Percentiles rank a stretch among this genome's conserved stretches.
Conservation (phyloP, 495 filamentous ascomycete species). For the Eremomyces bilateralis region DNA sequence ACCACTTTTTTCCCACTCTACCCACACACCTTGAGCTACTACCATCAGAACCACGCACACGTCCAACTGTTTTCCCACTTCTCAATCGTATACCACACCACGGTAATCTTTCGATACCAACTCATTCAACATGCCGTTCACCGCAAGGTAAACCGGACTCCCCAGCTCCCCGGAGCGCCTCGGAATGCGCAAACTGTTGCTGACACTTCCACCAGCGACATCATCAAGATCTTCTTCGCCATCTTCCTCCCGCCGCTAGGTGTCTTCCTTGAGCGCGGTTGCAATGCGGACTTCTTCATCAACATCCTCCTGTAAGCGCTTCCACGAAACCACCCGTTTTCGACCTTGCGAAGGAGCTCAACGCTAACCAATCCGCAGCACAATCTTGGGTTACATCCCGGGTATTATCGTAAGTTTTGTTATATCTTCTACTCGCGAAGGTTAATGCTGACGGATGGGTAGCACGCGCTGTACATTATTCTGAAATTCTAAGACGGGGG, state of each 20-base stretch:
- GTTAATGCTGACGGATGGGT: background rate
- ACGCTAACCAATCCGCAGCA: constrained; percentile 38
- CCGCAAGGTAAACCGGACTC: constrained; percentile 25
- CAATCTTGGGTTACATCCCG: constrained; percentile 41
- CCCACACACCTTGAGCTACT: too few relatives aligned
- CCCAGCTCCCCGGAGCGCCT: background rate
- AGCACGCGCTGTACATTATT: constrained; percentile 28
- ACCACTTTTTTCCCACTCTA: too few relatives aligned
- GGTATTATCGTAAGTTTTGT: constrained; percentile 3
- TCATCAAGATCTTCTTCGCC: constrained; percentile 82
- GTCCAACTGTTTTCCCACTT: background rate
- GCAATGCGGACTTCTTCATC: constrained; percentile 61
- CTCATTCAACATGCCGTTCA: constrained; percentile 30
- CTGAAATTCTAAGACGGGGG: constrained; percentile 31
- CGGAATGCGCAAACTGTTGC: constrained; percentile 1
- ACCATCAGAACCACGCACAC: too few relatives aligned
- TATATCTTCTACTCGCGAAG: background rate
- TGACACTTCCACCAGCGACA: constrained; percentile 35
- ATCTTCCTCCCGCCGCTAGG: constrained; percentile 73
- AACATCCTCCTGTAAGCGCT: constrained; percentile 30
- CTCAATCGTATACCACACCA: background rate
- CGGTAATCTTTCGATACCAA: background rate
- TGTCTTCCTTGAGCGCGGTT: constrained; percentile 80
- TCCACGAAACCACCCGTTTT: background rate
- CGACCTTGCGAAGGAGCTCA: too few relatives aligned